A percentile compares a stretch with the other conserved stretches of the same genome.
Evolutionary conservation across 83 land plant genomes (phyloP).

Genomic region (Larix sibirica): DNA sequence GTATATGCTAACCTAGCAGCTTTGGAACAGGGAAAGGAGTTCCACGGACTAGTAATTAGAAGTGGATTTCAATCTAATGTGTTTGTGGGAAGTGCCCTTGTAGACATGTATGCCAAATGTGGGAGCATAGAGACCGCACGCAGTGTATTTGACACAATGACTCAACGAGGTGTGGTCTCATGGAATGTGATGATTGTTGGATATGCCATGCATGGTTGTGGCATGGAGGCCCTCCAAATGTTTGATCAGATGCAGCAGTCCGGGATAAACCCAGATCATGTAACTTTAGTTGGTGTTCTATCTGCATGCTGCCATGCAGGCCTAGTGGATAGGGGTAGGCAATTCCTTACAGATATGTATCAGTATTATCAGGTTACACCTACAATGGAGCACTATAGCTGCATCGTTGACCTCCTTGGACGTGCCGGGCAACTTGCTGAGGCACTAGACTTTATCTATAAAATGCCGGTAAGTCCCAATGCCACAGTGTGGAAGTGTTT

Average conservation of each 20-base stretch:
- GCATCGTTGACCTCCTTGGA: conserved; percentile 61
- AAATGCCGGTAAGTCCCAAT: conserved; percentile 39
- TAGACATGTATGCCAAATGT: conserved; percentile 18
- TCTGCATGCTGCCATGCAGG: conserved; percentile 63
- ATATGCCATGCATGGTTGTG: conserved; percentile 7
- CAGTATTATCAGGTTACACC: conserved; percentile 30
- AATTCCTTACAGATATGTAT: conserved; percentile 38
- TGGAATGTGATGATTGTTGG: conserved; percentile 7
- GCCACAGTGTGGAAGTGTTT: conserved; percentile 51
- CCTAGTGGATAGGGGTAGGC: conserved; percentile 44
- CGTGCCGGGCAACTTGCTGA: conserved; percentile 40
- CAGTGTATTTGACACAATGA: neutral
- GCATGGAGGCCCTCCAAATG: neutral
- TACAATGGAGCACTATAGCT: conserved; percentile 52
- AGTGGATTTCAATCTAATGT: neutral
- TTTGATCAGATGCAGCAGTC: conserved; percentile 9
- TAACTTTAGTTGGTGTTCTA: conserved; percentile 43
- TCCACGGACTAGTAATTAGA: neutral
- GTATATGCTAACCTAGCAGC: conserved; percentile 4
- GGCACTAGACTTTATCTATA: conserved; percentile 41
- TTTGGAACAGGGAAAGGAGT: neutral
- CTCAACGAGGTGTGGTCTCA: neutral
- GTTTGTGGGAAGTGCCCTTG: neutral
- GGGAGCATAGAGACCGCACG: conserved; percentile 1
- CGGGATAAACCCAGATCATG: conserved; percentile 7